A percentile compares a stretch with the other conserved stretches of the same genome.
These are phyloP conservation scores for Thymus mandschuricus DNA, from an alignment of 257 asterid species.

Conservation along the genomic window DNA sequence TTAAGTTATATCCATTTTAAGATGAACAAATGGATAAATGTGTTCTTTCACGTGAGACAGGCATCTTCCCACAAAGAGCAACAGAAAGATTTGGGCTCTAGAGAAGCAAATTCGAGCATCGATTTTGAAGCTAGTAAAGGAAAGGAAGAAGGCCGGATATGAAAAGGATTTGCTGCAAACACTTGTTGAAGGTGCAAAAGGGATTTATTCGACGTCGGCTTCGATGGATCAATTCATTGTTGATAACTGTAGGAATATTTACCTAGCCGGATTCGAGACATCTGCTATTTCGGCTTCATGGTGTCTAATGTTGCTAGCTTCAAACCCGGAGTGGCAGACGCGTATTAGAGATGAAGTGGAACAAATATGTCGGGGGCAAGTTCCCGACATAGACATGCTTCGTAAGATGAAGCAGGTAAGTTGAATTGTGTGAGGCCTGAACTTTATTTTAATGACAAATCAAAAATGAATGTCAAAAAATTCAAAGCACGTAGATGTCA, in stretches of 20 bases:
- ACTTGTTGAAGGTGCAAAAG: slow-evolving; percentile 43
- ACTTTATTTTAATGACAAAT: too few species aligned
- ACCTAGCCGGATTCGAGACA: slow-evolving; percentile 53
- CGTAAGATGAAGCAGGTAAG: slow-evolving; percentile 52
- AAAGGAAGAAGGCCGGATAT: slow-evolving; percentile 36
- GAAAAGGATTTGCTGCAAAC: slow-evolving; percentile 51
- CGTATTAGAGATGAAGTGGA: slow-evolving; percentile 43
- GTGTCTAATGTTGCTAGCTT: slow-evolving; percentile 57
- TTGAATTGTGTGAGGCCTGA: background rate
- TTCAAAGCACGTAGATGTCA: too few species aligned
- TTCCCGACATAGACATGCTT: slow-evolving; percentile 49
- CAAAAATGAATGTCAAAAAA: too few species aligned
- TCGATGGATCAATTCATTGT: slow-evolving; percentile 46
- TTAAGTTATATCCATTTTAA: too few species aligned
- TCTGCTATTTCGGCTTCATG: slow-evolving; percentile 53
- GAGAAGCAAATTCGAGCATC: slow-evolving; percentile 49
- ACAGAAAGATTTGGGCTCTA: slow-evolving; percentile 48
- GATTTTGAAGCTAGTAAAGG: slow-evolving; percentile 47
- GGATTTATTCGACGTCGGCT: slow-evolving; percentile 19
- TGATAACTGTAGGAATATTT: slow-evolving; percentile 56
- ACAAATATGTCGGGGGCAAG: slow-evolving; percentile 38
- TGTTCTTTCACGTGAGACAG: slow-evolving; percentile 21
- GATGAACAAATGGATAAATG: too few species aligned
- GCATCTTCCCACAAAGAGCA: slow-evolving; percentile 54
- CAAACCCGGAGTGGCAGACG: slow-evolving; percentile 54